Evolutionary conservation across 164 flowering plant species (phyloP).

Genomic region (Sedum album): DNA sequence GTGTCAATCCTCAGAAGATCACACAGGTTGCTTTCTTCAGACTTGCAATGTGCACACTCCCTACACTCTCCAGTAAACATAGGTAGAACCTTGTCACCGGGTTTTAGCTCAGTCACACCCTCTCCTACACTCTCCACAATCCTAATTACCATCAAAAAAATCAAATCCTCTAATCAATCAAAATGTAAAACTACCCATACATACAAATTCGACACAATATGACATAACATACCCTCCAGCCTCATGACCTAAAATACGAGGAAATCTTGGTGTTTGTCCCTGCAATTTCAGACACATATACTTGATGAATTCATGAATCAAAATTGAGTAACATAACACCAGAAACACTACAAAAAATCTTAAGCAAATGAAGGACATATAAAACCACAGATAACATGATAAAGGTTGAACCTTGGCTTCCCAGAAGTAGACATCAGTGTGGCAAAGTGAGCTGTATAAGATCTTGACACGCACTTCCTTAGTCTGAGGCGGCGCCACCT

Average conservation of each 20-base stretch:
- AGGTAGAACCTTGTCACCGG: slow-evolving; percentile 39
- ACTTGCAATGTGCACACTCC: slow-evolving; percentile 31
- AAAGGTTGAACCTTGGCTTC: slow-evolving; percentile 33
- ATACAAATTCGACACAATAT: neutral
- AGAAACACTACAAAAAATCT: too few species aligned
- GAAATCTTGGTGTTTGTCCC: slow-evolving; percentile 32
- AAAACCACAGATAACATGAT: too few species aligned
- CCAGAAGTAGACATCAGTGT: slow-evolving; percentile 51
- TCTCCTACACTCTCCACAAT: slow-evolving; percentile 38
- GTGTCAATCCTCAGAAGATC: slow-evolving; percentile 42
- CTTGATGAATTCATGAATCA: neutral
- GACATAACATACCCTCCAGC: slow-evolving; percentile 26
- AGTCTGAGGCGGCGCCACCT: slow-evolving; percentile 40
- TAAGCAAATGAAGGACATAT: too few species aligned
- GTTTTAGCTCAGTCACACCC: slow-evolving; percentile 33
- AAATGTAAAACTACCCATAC: neutral
- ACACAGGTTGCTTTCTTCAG: slow-evolving; percentile 43
- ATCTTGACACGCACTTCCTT: slow-evolving; percentile 43
- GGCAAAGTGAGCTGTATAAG: slow-evolving; percentile 43
- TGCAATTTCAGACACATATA: slow-evolving; percentile 7
- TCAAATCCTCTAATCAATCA: neutral
- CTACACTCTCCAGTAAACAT: slow-evolving; percentile 39
- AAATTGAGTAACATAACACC: neutral
- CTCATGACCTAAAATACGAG: slow-evolving; percentile 38
- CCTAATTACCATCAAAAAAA: slow-evolving; percentile 10